Evolutionary conservation across 208 protist species (phyloP).

Genomic region (Wallacemonas sp.): DNA sequence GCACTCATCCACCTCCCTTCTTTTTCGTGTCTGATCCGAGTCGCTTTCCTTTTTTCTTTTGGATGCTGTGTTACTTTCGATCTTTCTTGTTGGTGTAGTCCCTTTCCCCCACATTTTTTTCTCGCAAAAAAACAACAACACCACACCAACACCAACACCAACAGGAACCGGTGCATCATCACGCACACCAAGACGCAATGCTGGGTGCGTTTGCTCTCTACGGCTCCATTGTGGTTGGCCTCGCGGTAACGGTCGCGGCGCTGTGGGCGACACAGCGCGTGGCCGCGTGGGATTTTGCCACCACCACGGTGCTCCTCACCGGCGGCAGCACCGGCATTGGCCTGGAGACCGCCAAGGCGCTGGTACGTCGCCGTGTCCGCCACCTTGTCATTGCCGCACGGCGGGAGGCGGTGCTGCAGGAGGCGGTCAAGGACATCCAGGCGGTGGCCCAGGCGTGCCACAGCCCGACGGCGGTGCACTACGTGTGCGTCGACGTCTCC

Average conservation of each 20-base stretch:
- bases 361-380: constrained; percentile 45
- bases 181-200: too few relatives aligned
- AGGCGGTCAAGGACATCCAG: constrained; percentile 52
- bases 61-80: too few relatives aligned
- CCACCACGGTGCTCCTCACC: constrained; percentile 76
- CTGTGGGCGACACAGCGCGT: constrained; percentile 60
- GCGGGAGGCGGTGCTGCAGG: constrained; percentile 53
- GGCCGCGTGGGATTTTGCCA: constrained; percentile 47
- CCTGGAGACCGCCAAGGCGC: constrained; percentile 60
- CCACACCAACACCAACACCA: too few relatives aligned
- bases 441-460: constrained; percentile 13
- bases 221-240: constrained; percentile 25
- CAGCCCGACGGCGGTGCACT: constrained; percentile 55
- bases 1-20: too few relatives aligned
- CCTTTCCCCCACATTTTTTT: too few relatives aligned
- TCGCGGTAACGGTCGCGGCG: constrained; percentile 20
- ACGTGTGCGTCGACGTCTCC: constrained; percentile 80
- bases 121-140: too few relatives aligned
- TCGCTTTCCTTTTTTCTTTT: too few relatives aligned
- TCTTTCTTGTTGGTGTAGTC: too few relatives aligned
- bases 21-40: too few relatives aligned
- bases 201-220: neutral
- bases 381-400: constrained; percentile 78
- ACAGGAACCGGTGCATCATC: too few relatives aligned
- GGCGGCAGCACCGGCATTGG: constrained; percentile 89